Conservation (phyloP, 495 filamentous ascomycete genomes). For the Clohesyomyces aquaticus region DNA sequence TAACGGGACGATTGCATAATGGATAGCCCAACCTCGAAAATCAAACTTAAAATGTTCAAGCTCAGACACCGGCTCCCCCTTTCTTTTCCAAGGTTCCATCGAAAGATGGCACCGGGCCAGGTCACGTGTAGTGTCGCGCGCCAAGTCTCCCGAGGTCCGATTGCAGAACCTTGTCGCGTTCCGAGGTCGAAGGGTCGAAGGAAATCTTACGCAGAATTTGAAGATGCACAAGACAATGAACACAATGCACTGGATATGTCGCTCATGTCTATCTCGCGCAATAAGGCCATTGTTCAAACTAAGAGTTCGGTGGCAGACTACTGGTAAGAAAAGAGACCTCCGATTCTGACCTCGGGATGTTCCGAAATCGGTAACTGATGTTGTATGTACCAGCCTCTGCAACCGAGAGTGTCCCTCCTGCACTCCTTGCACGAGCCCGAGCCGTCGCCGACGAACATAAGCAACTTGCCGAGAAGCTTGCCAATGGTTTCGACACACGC, state of each 20-base stretch:
- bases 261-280: slow-evolving; percentile 39
- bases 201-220: not conserved
- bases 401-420: slow-evolving; percentile 54
- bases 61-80: no score
- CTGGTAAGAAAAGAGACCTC: no score
- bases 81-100: no score
- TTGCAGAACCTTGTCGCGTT: no score
- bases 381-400: slow-evolving; percentile 7
- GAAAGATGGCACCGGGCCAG: not conserved
- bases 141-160: no score
- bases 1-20: no score
- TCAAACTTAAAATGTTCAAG: no score
- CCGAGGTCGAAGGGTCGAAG: slow-evolving; percentile 4
- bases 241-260: slow-evolving; percentile 44
- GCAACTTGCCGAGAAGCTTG: slow-evolving; percentile 59
- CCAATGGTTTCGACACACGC: slow-evolving; percentile 68
- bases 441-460: slow-evolving; percentile 68
- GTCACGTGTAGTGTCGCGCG: slow-evolving; percentile 6
- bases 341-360: no score
- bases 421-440: slow-evolving; percentile 67
- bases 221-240: slow-evolving; percentile 34
- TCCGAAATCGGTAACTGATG: no score
- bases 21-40: no score
- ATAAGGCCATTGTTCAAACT: slow-evolving; percentile 18
- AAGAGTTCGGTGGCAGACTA: slow-evolving; percentile 33